These are phyloP conservation scores for Physaria fendleri DNA, from an alignment of 345 rosid species.

Conservation along the genomic window DNA sequence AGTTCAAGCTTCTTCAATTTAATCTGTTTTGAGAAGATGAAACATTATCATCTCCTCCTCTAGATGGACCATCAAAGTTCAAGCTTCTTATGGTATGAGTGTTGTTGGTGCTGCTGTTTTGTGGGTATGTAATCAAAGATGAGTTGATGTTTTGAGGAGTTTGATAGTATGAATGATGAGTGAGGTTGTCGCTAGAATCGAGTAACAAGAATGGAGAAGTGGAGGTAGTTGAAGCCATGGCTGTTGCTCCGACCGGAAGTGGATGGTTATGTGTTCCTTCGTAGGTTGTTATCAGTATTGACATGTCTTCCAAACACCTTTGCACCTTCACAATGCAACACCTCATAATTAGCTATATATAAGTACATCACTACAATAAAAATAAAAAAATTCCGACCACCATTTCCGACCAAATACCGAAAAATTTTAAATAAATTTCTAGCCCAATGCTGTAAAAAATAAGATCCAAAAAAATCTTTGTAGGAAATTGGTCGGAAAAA, in stretches of 20 bases:
- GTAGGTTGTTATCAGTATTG: constrained; percentile 40
- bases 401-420: too few relatives aligned
- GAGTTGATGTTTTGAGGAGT: not conserved
- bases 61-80: constrained; percentile 25
- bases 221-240: constrained; percentile 42
- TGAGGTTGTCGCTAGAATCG: constrained; percentile 26
- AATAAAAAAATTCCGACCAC: too few relatives aligned
- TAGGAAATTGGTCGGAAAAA: too few relatives aligned
- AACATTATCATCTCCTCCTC: constrained; percentile 27
- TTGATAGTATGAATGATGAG: constrained; percentile 14
- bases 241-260: constrained; percentile 41
- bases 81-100: constrained; percentile 15
- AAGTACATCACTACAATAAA: too few relatives aligned
- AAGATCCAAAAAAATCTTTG: too few relatives aligned
- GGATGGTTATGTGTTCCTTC: constrained; percentile 50
- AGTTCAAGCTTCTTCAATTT: constrained; percentile 26
- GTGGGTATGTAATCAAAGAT: constrained; percentile 1
- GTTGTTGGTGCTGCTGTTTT: constrained; percentile 3
- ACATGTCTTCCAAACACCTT: constrained; percentile 41
- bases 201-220: constrained; percentile 31
- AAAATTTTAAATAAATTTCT: too few relatives aligned
- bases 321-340: constrained; percentile 31
- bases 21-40: constrained; percentile 24
- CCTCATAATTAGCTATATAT: not conserved
- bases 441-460: too few relatives aligned